phyloP scores from a whole-genome alignment of 768 basidiomycete genomes.

The Amanita rubescens region DNA sequence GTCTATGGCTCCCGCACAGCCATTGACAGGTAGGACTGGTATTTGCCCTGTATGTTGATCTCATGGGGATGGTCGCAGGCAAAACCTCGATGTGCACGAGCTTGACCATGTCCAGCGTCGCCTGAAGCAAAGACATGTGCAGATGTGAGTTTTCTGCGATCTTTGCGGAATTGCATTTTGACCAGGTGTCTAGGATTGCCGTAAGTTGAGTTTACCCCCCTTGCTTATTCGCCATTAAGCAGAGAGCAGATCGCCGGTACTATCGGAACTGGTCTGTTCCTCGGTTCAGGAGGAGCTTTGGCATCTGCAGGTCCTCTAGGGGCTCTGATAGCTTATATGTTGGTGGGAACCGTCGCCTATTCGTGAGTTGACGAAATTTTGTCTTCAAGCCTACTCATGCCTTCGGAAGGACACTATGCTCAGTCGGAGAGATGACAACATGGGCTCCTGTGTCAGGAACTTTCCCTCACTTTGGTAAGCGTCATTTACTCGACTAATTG shows the following conservation, averaged over 20 bases:
- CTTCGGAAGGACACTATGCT: conserved; percentile 44
- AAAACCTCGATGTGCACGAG: conserved; percentile 50
- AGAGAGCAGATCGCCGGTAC: conserved; percentile 57
- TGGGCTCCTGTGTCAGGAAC: conserved; percentile 74
- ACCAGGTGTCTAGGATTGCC: conserved; percentile 42
- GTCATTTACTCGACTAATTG: neutral
- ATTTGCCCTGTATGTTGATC: neutral
- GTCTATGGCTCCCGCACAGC: neutral
- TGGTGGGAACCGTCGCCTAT: conserved; percentile 63
- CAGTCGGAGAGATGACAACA: conserved; percentile 75
- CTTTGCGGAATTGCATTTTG: neutral
- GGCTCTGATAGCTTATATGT: conserved; percentile 53
- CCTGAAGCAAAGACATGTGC: conserved; percentile 72
- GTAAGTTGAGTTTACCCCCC: conserved; percentile 29
- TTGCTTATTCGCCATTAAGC: neutral
- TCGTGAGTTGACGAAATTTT: conserved; percentile 30
- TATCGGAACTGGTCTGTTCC: conserved; percentile 67
- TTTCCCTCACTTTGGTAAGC: conserved; percentile 62
- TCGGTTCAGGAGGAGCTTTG: conserved; percentile 61
- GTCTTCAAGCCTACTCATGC: neutral
- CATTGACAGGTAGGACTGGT: neutral
- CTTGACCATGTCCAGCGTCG: conserved; percentile 66
- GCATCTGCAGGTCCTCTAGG: conserved; percentile 57
- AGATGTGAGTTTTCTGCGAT: conserved; percentile 40
- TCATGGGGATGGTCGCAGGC: conserved; percentile 16